Evolutionary conservation across 352 stramenopile species (phyloP).

Genomic region (Phytophthora citrophthora): DNA sequence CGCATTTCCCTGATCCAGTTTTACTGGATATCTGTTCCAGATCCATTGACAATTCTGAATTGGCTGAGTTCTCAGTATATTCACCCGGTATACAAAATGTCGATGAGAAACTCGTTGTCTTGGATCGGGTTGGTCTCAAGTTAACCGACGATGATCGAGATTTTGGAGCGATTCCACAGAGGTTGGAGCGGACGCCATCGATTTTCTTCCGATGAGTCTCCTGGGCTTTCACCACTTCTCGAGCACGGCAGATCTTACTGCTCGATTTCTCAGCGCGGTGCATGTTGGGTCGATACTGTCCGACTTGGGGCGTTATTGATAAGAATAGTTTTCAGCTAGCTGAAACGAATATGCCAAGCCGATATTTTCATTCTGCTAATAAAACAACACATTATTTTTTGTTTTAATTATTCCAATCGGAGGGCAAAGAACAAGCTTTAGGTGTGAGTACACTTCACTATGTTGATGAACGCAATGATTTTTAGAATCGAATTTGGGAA

Average conservation of each 20-base stretch:
- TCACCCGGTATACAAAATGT: too few species aligned
- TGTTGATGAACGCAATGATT: too few species aligned
- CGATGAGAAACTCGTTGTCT: constrained; percentile 4
- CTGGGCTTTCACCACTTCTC: constrained; percentile 75
- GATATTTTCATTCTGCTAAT: too few species aligned
- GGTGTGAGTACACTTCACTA: too few species aligned
- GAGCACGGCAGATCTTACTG: constrained; percentile 74
- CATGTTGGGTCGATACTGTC: constrained; percentile 35
- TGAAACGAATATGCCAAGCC: too few species aligned
- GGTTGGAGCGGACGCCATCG: constrained; percentile 64
- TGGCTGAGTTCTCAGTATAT: too few species aligned
- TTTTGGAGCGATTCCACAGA: constrained; percentile 48
- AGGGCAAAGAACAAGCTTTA: too few species aligned
- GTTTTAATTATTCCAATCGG: too few species aligned
- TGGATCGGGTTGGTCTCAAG: constrained; percentile 21
- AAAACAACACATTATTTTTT: too few species aligned
- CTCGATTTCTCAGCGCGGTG: constrained; percentile 79
- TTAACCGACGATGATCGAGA: constrained; percentile 28
- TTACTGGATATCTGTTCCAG: constrained; percentile 5
- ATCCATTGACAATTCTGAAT: neutral
- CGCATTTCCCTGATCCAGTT: neutral
- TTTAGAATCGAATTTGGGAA: too few species aligned
- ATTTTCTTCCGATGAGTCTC: constrained; percentile 79
- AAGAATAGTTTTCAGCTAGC: too few species aligned
- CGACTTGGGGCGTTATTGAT: neutral